Evolutionary conservation across 176 grass and related monocot genomes (phyloP).

Genomic region (Hordeum marinum): DNA sequence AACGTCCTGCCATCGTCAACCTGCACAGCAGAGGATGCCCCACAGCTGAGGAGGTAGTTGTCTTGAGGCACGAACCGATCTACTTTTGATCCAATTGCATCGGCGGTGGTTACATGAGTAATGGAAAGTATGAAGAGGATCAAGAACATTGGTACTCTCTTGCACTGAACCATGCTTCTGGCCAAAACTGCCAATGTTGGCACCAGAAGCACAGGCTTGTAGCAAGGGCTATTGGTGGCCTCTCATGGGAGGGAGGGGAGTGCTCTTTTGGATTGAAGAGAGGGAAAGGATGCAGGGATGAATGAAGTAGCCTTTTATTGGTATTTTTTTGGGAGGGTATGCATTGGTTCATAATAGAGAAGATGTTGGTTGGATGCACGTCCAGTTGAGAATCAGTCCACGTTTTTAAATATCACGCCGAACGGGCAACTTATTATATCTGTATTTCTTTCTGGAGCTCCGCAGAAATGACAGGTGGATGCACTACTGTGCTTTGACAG

Average conservation of each 20-base stretch:
- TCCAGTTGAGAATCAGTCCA: slow-evolving; percentile 15
- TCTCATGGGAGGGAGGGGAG: slow-evolving; percentile 30
- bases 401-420: slow-evolving; percentile 1
- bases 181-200: slow-evolving; percentile 25
- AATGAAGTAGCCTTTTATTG: slow-evolving; percentile 10
- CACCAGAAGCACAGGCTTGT: slow-evolving; percentile 29
- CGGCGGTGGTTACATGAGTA: not conserved
- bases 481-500: slow-evolving; percentile 3
- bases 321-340: slow-evolving; percentile 21
- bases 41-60: slow-evolving; percentile 78
- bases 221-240: slow-evolving; percentile 14
- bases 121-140: slow-evolving; percentile 39
- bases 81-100: slow-evolving; percentile 41
- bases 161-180: slow-evolving; percentile 32
- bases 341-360: not conserved
- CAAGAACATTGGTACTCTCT: slow-evolving; percentile 16
- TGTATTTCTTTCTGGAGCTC: slow-evolving; percentile 14
- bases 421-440: not conserved
- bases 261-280: slow-evolving; percentile 19
- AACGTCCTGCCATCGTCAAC: slow-evolving; percentile 81
- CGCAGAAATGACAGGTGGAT: slow-evolving; percentile 18
- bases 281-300: not conserved
- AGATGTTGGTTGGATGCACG: slow-evolving; percentile 38
- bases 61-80: slow-evolving; percentile 59
- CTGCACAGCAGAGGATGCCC: slow-evolving; percentile 43